Conservation (phyloP, 2,329 filamentous ascomycete genomes). For the Graphiopsis chlorocephala region DNA sequence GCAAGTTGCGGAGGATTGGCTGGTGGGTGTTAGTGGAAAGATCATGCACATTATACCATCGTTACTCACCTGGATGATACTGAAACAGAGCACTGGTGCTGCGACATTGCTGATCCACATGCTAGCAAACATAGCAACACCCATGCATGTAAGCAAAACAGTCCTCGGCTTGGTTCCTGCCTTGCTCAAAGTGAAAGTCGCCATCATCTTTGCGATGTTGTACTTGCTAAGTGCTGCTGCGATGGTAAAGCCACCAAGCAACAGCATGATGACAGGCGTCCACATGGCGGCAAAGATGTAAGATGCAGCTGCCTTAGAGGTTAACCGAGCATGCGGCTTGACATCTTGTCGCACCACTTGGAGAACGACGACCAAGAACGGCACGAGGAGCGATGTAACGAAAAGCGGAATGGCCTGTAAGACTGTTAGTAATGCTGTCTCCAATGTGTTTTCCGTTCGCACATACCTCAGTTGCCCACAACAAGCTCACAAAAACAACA, state of each 20-base stretch:
- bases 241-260: constrained; percentile 93
- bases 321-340: constrained; percentile 66
- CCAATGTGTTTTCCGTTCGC: neutral
- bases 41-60: neutral
- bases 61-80: constrained; percentile 77
- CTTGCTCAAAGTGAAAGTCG: constrained; percentile 93
- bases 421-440: constrained; percentile 22
- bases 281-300: constrained; percentile 96
- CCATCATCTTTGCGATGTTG: constrained; percentile 95
- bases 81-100: constrained; percentile 93
- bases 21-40: constrained; percentile 35
- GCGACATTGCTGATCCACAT: constrained; percentile 99
- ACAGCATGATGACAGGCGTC: constrained; percentile 98
- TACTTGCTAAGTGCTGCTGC: constrained; percentile 95
- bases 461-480: constrained; percentile 90
- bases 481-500: constrained; percentile 84
- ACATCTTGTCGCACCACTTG: constrained; percentile 78
- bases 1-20: constrained; percentile 91
- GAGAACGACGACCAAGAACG: constrained; percentile 86
- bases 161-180: constrained; percentile 86
- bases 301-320: constrained; percentile 74
- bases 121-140: constrained; percentile 93
- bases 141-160: constrained; percentile 96
- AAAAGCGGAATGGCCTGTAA: constrained; percentile 89
- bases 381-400: constrained; percentile 89